Evolutionary conservation across 2,329 filamentous ascomycete species (phyloP).

Genomic region (Corinectria fuckeliana): DNA sequence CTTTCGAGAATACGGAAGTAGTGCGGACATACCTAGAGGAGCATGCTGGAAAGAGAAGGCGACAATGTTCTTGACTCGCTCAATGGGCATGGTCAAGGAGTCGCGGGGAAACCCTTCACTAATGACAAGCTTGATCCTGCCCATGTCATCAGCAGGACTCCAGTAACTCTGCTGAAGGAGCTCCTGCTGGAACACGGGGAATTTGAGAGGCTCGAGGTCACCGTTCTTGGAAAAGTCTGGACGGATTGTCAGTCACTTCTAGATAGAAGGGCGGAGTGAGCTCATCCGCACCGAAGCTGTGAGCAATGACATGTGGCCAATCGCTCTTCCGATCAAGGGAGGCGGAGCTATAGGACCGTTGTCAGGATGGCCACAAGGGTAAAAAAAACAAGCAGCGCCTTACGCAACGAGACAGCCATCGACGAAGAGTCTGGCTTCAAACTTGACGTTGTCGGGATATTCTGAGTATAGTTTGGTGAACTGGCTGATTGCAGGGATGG

Average conservation of each 20-base stretch:
- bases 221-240: conserved; percentile 62
- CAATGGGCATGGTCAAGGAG: conserved; percentile 60
- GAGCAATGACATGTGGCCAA: conserved; percentile 59
- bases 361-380: background rate
- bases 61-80: conserved; percentile 74
- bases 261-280: too few relatives aligned
- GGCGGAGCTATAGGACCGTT: conserved; percentile 53
- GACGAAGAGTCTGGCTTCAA: conserved; percentile 71
- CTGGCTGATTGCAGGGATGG: conserved; percentile 63
- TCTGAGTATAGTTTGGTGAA: conserved; percentile 63
- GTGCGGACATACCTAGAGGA: conserved; percentile 66
- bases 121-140: conserved; percentile 78
- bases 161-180: conserved; percentile 73
- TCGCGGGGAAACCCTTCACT: conserved; percentile 73
- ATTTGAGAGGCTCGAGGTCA: conserved; percentile 67
- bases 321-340: conserved; percentile 57
- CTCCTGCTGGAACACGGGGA: conserved; percentile 74
- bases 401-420: conserved; percentile 72
- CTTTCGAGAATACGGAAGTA: background rate
- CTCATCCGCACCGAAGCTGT: conserved; percentile 47
- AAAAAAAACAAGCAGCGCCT: background rate
- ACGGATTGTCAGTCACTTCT: background rate
- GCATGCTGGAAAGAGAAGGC: conserved; percentile 87
- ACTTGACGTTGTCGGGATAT: conserved; percentile 61
- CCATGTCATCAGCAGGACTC: conserved; percentile 73